These are phyloP conservation scores for Torulaspora pretoriensis DNA, from an alignment of 1,139 yeast genomes.

Conservation along the genomic window DNA sequence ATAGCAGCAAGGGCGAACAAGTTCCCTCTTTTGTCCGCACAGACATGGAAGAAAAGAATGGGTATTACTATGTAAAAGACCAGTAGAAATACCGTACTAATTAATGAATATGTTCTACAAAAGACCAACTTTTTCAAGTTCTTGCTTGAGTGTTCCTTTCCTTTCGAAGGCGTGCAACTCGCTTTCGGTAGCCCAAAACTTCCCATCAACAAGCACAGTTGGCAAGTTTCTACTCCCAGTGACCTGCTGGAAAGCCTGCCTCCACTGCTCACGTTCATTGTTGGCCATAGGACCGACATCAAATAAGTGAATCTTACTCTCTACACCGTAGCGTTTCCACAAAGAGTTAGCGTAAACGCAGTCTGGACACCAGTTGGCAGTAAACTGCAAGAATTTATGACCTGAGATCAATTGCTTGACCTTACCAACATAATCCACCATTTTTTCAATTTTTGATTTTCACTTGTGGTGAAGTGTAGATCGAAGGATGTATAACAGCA, in stretches of 20 bases:
- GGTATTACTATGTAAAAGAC: constrained; percentile 29
- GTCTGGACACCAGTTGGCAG: constrained; percentile 77
- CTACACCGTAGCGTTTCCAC: constrained; percentile 50
- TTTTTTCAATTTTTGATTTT: neutral
- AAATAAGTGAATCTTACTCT: constrained; percentile 47
- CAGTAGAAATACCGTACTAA: constrained; percentile 1
- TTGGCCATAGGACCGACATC: constrained; percentile 57
- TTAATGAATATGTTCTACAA: constrained; percentile 12
- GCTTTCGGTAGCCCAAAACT: constrained; percentile 55
- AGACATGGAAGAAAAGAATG: constrained; percentile 30
- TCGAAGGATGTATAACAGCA: too few species aligned
- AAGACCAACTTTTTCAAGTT: constrained; percentile 44
- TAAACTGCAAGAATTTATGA: constrained; percentile 52
- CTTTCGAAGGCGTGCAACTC: constrained; percentile 47
- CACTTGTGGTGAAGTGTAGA: too few species aligned
- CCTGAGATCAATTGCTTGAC: constrained; percentile 46
- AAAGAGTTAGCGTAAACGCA: constrained; percentile 58
- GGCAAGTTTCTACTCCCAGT: constrained; percentile 72
- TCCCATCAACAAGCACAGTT: constrained; percentile 61
- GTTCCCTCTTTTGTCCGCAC: constrained; percentile 35
- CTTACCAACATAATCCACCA: constrained; percentile 29
- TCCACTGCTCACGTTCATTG: constrained; percentile 51
- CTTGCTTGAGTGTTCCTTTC: constrained; percentile 42
- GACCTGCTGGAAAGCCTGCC: constrained; percentile 55
- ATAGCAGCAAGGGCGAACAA: constrained; percentile 29